Evolutionary conservation across 495 filamentous ascomycete genomes (phyloP).

Genomic region (Xylaria venustula): DNA sequence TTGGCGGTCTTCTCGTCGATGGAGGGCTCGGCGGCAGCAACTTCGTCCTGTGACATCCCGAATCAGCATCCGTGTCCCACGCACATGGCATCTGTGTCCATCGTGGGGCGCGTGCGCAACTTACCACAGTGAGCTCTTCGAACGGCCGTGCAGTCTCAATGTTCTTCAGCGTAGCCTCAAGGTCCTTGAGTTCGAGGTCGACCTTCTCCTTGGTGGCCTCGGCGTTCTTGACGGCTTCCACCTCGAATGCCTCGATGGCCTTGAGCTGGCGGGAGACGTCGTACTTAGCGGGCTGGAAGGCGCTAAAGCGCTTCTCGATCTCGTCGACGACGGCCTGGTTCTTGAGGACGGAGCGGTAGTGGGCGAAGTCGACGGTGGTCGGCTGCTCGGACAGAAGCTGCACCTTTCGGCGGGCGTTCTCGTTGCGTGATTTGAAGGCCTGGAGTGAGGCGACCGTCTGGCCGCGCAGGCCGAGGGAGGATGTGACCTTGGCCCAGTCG

Average conservation of each 20-base stretch:
- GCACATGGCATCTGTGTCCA: not conserved
- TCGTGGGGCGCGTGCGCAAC: slow-evolving; percentile 39
- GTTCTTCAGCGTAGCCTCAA: slow-evolving; percentile 92
- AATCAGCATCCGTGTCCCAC: not conserved
- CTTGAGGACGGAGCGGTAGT: slow-evolving; percentile 89
- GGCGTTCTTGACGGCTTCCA: slow-evolving; percentile 93
- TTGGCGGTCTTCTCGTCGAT: slow-evolving; percentile 92
- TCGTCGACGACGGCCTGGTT: slow-evolving; percentile 92
- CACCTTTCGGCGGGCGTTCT: slow-evolving; percentile 94
- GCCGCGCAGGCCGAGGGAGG: slow-evolving; percentile 91
- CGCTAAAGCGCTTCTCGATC: slow-evolving; percentile 89
- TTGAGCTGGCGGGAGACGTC: slow-evolving; percentile 89
- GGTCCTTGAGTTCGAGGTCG: slow-evolving; percentile 85
- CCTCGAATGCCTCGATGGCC: slow-evolving; percentile 97
- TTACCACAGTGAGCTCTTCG: slow-evolving; percentile 95
- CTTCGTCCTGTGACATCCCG: slow-evolving; percentile 71
- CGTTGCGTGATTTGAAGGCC: slow-evolving; percentile 99
- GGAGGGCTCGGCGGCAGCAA: slow-evolving; percentile 85
- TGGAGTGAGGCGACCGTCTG: slow-evolving; percentile 86
- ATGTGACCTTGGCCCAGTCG: slow-evolving; percentile 92
- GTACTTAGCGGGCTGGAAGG: slow-evolving; percentile 87
- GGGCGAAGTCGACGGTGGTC: slow-evolving; percentile 82
- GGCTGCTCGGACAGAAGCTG: slow-evolving; percentile 72
- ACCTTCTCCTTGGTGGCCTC: slow-evolving; percentile 93
- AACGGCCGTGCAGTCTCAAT: slow-evolving; percentile 95